These are phyloP conservation scores for Pyrenochaeta sp. DNA, from an alignment of 2,329 filamentous ascomycete species.

Conservation along the genomic window DNA sequence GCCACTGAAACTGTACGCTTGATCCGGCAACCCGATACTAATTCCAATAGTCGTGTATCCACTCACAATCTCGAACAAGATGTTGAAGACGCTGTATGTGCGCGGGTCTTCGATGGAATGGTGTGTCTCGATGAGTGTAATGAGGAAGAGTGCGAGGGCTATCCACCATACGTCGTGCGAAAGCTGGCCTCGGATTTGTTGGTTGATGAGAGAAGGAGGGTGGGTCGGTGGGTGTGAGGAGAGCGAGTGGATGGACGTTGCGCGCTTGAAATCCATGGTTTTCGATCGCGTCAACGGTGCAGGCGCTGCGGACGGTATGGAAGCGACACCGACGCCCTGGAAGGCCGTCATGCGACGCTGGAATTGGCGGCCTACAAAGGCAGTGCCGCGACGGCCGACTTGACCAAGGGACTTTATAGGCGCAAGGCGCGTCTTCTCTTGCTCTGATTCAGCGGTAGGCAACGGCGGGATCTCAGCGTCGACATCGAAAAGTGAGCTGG, in stretches of 20 bases:
- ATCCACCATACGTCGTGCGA: constrained; percentile 34
- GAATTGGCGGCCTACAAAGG: constrained; percentile 28
- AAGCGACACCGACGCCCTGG: constrained; percentile 29
- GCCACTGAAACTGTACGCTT: constrained; percentile 28
- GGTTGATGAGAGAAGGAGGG: constrained; percentile 27
- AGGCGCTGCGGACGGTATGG: constrained; percentile 11
- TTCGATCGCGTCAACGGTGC: constrained; percentile 18
- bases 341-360: constrained; percentile 30
- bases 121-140: constrained; percentile 30
- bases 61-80: constrained; percentile 30
- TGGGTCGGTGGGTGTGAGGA: constrained; percentile 16
- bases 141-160: constrained; percentile 28
- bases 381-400: constrained; percentile 23
- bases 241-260: constrained; percentile 26
- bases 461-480: constrained; percentile 17
- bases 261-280: constrained; percentile 26
- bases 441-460: constrained; percentile 8
- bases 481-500: constrained; percentile 27
- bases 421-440: constrained; percentile 12
- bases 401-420: constrained; percentile 18
- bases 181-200: constrained; percentile 31
- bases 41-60: constrained; percentile 32
- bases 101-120: constrained; percentile 28
- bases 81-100: constrained; percentile 29
- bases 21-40: constrained; percentile 27